A percentile compares a stretch with the other conserved stretches of the same genome.
Evolutionary conservation across 192 early-diverging fungal species (phyloP).

Genomic region (Coemansia furcata): DNA sequence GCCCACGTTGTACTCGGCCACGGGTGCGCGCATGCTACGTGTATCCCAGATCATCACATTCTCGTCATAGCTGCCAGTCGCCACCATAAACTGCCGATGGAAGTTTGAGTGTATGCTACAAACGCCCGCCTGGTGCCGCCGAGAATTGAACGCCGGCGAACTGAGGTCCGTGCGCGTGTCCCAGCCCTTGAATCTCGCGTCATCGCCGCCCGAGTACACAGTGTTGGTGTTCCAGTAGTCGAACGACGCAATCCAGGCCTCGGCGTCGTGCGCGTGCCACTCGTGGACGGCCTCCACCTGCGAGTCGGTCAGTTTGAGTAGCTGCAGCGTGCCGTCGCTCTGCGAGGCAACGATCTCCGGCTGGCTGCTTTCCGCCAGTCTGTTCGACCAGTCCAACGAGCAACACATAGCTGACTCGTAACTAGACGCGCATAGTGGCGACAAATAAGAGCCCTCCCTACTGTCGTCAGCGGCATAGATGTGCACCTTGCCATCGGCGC

Average conservation of each 20-base stretch:
- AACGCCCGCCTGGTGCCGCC: constrained; percentile 84
- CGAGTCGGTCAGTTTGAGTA: constrained; percentile 55
- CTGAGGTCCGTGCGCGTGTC: constrained; percentile 60
- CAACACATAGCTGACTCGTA: constrained; percentile 65
- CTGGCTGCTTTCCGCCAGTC: constrained; percentile 4
- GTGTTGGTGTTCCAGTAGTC: constrained; percentile 73
- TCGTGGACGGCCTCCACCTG: constrained; percentile 27
- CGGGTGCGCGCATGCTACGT: constrained; percentile 72
- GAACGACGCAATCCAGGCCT: constrained; percentile 93
- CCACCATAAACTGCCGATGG: constrained; percentile 71
- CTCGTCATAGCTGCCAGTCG: constrained; percentile 94
- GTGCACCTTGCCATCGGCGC: constrained; percentile 58
- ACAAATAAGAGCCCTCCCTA: constrained; percentile 21
- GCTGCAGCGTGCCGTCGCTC: constrained; percentile 69
- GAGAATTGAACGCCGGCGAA: constrained; percentile 60
- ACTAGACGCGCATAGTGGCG: constrained; percentile 29
- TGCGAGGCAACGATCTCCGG: constrained; percentile 65
- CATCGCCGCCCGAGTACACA: constrained; percentile 82
- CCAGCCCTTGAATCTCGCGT: constrained; percentile 84
- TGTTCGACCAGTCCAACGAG: constrained; percentile 89
- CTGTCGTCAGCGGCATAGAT: constrained; percentile 53
- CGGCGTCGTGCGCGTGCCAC: constrained; percentile 86
- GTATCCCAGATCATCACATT: constrained; percentile 88
- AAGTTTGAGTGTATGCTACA: constrained; percentile 86
- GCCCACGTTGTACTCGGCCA: constrained; percentile 65